A percentile compares a stretch with the other conserved stretches of the same genome.
These are phyloP conservation scores for Pseudogymnoascus destructans DNA, from an alignment of 2,329 filamentous ascomycete species.

Conservation along the genomic window DNA sequence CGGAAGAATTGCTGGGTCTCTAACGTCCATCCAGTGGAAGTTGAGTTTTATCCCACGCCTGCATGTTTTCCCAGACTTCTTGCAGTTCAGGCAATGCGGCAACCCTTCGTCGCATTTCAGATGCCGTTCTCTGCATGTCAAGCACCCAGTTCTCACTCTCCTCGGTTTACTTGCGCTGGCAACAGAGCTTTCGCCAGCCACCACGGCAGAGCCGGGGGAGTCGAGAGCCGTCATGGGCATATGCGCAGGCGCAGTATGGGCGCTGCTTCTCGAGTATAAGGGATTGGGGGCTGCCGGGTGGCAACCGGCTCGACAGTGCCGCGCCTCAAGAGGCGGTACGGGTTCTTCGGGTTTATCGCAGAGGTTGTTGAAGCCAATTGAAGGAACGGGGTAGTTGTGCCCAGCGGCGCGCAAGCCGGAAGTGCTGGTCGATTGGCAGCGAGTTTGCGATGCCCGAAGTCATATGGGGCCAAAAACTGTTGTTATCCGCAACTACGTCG, in stretches of 20 bases:
- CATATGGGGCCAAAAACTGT: background rate
- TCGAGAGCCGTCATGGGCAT: conserved; percentile 22
- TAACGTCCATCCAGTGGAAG: conserved; percentile 74
- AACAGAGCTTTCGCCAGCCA: conserved; percentile 14
- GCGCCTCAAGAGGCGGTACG: background rate
- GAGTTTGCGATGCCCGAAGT: conserved; percentile 2
- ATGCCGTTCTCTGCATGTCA: conserved; percentile 82
- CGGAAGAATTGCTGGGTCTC: conserved; percentile 48
- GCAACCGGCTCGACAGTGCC: background rate
- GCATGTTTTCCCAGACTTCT: conserved; percentile 74
- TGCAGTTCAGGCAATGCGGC: conserved; percentile 60
- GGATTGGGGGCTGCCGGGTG: background rate
- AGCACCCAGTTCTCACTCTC: conserved; percentile 75
- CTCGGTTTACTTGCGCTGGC: conserved; percentile 48
- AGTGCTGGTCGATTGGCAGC: background rate
- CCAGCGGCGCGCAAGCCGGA: background rate
- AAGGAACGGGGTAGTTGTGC: background rate
- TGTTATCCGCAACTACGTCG: conserved; percentile 5
- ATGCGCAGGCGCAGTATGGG: background rate
- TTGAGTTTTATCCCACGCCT: conserved; percentile 79
- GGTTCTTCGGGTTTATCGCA: background rate
- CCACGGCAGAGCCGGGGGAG: conserved; percentile 9
- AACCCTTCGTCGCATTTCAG: conserved; percentile 74
- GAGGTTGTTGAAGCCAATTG: background rate
- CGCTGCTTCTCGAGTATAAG: background rate